Conservation (phyloP, 345 rosid species). For the Odontarrhena argentea region DNA sequence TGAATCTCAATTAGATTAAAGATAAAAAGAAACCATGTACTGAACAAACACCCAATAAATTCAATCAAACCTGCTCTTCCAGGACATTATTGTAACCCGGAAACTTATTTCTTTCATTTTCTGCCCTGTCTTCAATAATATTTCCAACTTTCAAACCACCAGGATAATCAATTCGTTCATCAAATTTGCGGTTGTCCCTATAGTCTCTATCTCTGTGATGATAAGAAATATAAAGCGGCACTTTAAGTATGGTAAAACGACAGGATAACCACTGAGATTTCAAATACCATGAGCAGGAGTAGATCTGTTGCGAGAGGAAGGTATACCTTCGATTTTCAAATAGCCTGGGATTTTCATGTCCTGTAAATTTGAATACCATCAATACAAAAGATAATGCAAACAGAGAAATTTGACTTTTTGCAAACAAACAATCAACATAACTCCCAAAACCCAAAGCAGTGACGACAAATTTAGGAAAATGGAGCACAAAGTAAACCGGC, state of each 20-base stretch:
- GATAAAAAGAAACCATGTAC: slow-evolving; percentile 2
- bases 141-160: slow-evolving; percentile 58
- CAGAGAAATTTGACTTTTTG: background rate
- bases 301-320: slow-evolving; percentile 10
- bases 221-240: slow-evolving; percentile 22
- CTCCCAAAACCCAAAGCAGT: slow-evolving; percentile 20
- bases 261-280: slow-evolving; percentile 12
- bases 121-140: slow-evolving; percentile 52
- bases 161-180: slow-evolving; percentile 59
- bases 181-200: slow-evolving; percentile 53
- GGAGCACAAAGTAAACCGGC: no score
- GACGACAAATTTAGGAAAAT: no score
- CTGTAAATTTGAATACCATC: slow-evolving; percentile 50
- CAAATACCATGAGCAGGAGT: slow-evolving; percentile 4
- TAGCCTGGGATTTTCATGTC: slow-evolving; percentile 61
- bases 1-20: background rate
- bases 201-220: slow-evolving; percentile 54
- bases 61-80: slow-evolving; percentile 65
- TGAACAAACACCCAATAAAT: slow-evolving; percentile 15
- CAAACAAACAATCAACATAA: slow-evolving; percentile 11
- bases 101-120: slow-evolving; percentile 48
- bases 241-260: slow-evolving; percentile 9
- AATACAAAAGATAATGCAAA: slow-evolving; percentile 18
- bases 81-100: slow-evolving; percentile 50
- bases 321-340: slow-evolving; percentile 59